Percentiles rank a stretch among this genome's conserved stretches.
Evolutionary conservation across 352 stramenopile species (phyloP).

Genomic region (Hyaloperonospora brassicae): DNA sequence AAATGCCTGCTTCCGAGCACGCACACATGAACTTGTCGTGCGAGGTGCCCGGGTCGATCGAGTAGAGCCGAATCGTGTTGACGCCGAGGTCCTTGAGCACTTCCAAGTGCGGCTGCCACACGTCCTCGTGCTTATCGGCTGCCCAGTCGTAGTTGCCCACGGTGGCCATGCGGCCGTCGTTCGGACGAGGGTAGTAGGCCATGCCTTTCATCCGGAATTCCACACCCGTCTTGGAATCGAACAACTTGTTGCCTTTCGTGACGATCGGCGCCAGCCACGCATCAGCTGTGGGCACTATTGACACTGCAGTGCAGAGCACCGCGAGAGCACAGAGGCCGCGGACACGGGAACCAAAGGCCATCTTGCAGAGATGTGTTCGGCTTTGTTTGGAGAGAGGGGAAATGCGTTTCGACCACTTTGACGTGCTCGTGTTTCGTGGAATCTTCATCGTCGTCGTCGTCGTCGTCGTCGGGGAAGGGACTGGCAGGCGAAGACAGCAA

Average conservation of each 20-base stretch:
- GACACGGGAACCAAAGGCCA: conserved; percentile 14
- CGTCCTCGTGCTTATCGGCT: conserved; percentile 44
- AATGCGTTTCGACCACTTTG: too few species aligned
- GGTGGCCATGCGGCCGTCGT: conserved; percentile 39
- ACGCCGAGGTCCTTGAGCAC: conserved; percentile 51
- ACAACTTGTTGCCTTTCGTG: conserved; percentile 82
- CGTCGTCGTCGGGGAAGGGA: too few species aligned
- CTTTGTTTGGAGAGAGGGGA: too few species aligned
- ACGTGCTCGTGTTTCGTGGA: too few species aligned
- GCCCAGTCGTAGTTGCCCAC: conserved; percentile 66
- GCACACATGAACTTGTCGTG: conserved; percentile 84
- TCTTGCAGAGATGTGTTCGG: too few species aligned
- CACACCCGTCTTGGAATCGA: conserved; percentile 50
- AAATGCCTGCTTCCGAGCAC: conserved; percentile 57
- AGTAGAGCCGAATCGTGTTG: conserved; percentile 68
- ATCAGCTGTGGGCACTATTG: conserved; percentile 5
- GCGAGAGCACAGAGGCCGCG: conserved; percentile 13
- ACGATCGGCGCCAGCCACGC: conserved; percentile 48
- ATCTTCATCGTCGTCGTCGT: too few species aligned
- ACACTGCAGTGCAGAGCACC: conserved; percentile 6
- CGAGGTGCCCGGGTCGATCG: conserved; percentile 44
- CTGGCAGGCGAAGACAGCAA: too few species aligned
- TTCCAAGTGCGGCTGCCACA: conserved; percentile 51
- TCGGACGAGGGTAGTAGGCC: conserved; percentile 67
- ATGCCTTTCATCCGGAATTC: conserved; percentile 75